Conservation (phyloP, 176 grass and related monocot species). For the Elymus sibiricus region DNA sequence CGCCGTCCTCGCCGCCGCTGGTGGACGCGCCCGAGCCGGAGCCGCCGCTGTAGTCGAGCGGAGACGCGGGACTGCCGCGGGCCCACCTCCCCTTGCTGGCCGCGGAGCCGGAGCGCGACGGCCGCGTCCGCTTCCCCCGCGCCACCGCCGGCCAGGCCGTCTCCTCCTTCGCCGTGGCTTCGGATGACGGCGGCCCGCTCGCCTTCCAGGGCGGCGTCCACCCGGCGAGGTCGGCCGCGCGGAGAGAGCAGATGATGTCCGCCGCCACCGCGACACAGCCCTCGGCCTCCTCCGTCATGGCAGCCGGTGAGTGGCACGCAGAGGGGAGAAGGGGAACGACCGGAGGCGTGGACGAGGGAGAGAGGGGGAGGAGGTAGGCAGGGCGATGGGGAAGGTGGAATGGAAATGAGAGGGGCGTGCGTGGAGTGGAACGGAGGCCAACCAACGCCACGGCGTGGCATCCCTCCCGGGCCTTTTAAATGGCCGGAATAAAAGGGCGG, state of each 20-base stretch:
- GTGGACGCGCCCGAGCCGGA: conserved; percentile 42
- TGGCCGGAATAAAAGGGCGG: conserved; percentile 15
- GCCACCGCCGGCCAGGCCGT: conserved; percentile 25
- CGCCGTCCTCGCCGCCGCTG: conserved; percentile 62
- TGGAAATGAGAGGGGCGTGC: conserved; percentile 36
- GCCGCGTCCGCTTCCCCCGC: conserved; percentile 34
- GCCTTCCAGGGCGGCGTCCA: conserved; percentile 35
- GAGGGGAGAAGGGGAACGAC: not conserved
- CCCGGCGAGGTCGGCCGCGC: conserved; percentile 33
- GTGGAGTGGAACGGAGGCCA: not conserved
- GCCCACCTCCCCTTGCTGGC: not conserved
- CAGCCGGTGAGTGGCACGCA: too few species aligned
- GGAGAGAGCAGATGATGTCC: conserved; percentile 42
- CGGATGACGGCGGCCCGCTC: not conserved
- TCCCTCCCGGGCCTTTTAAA: conserved; percentile 39
- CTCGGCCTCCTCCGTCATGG: conserved; percentile 21
- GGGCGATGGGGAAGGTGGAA: conserved; percentile 12
- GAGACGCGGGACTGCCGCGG: conserved; percentile 51
- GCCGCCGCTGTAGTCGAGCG: conserved; percentile 45
- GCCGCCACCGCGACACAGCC: conserved; percentile 12
- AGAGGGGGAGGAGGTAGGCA: not conserved
- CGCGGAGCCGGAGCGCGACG: conserved; percentile 20
- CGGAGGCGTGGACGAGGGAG: not conserved
- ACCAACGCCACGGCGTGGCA: conserved; percentile 31
- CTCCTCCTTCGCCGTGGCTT: not conserved